Evolutionary conservation across 2,329 filamentous ascomycete species (phyloP).

Genomic region (Colletotrichum sp.): DNA sequence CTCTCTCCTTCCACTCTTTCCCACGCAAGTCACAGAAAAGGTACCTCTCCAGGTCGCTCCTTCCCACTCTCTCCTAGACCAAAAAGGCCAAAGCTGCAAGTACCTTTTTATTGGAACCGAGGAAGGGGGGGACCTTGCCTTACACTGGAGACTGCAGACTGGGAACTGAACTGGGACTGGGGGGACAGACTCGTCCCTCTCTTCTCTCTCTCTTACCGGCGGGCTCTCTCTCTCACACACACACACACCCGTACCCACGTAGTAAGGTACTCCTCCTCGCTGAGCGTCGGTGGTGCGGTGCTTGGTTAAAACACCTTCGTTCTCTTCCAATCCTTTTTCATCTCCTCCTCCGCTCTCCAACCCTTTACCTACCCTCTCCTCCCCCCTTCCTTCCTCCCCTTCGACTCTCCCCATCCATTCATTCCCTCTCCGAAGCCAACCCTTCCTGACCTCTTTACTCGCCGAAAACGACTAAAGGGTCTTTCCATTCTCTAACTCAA

Average conservation of each 20-base stretch:
- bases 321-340: constrained; percentile 61
- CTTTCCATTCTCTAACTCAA: constrained; percentile 22
- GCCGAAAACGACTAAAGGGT: constrained; percentile 26
- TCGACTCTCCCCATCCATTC: constrained; percentile 51
- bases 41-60: not conserved
- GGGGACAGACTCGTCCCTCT: not conserved
- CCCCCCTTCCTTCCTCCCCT: constrained; percentile 41
- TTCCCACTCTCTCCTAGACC: not conserved
- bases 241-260: not conserved
- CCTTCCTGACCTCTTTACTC: constrained; percentile 48
- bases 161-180: not conserved
- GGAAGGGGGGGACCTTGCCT: not conserved
- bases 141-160: not conserved
- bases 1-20: not conserved
- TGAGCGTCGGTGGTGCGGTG: not conserved
- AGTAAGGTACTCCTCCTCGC: not conserved
- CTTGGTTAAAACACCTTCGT: constrained; percentile 46
- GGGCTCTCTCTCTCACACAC: not conserved
- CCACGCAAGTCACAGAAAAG: not conserved
- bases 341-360: constrained; percentile 59
- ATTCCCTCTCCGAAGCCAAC: constrained; percentile 57
- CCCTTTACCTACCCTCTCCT: constrained; percentile 47
- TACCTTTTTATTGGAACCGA: not conserved
- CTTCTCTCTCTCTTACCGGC: not conserved
- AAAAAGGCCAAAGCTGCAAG: constrained; percentile 14